Base-by-base conservation (phyloP, 208 protist species). In the Angomonas desouzai region DNA sequence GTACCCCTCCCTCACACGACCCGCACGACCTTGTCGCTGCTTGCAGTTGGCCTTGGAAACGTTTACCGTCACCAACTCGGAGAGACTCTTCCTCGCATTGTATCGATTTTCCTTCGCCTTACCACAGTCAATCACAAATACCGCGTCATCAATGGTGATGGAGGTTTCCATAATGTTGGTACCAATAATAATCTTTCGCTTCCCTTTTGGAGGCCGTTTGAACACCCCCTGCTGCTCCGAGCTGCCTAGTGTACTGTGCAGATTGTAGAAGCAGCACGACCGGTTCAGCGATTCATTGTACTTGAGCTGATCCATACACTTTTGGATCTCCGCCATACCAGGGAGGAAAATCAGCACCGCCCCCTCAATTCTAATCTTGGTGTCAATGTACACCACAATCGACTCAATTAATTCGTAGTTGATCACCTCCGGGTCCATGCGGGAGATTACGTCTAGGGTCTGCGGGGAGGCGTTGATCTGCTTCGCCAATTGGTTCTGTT, bases 91-190 rank as follows among this genome's bases (percentile, higher is more conserved):
- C 27, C 70, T 68, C 0, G 91, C 81, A 60, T 96, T 86, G 74
- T 96, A 97, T 60, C 86, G 85, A 75, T 91, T 98, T 74, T 99
- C 93, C 76, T 99, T 99, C 1, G 85, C 75, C 57, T 96, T 92
- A 48, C 98, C 98, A 30, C 82, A 93, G 81, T 99, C 98, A 30
- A 99, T 97, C 0, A 99, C 98, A 32, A 94, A 96, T 22, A 96
- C 91, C 30, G 89, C 90, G 77, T 99, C 98, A 59, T 98, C 96
- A 66, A 99, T 98, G 29, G 98, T 99, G 56, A 99, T 92, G 43
- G 91, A 98, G 0, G 98, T 99, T 66, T 99, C 97, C 69, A 98
- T 98, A 65, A 99, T 98, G 79, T 99, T 99, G 4, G 97, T 99
- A 34, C 91, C 85, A 3, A 98, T 76, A 23, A 99, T 91, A 30